A percentile compares a stretch with the other conserved stretches of the same genome.
These are phyloP conservation scores for Pistacia vera DNA, from an alignment of 345 rosid genomes.

Conservation along the genomic window DNA sequence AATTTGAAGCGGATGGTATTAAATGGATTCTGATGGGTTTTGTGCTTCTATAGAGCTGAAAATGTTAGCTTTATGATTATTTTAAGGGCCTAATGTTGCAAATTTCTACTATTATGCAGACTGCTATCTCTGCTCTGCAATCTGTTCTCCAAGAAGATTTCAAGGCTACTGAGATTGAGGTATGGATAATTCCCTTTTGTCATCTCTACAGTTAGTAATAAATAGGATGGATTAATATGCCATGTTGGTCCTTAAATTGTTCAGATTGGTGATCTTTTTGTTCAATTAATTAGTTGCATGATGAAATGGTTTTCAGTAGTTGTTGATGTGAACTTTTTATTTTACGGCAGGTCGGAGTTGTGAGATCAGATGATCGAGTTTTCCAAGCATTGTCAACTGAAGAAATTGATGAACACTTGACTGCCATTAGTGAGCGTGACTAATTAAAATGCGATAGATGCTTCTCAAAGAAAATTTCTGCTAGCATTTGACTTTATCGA, in stretches of 20 bases:
- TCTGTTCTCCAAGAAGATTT: slow-evolving; percentile 73
- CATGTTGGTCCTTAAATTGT: neutral
- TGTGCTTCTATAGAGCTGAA: neutral
- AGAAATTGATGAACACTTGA: slow-evolving; percentile 65
- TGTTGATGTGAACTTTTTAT: slow-evolving; percentile 10
- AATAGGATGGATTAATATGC: neutral
- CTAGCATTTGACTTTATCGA: slow-evolving; percentile 4
- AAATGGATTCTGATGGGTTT: neutral
- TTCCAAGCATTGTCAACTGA: slow-evolving; percentile 54
- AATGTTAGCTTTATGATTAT: neutral
- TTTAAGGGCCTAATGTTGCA: neutral
- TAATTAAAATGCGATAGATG: slow-evolving; percentile 18
- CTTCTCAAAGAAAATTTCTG: neutral
- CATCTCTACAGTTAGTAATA: neutral
- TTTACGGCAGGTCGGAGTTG: slow-evolving; percentile 62
- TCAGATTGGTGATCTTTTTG: neutral
- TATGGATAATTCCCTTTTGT: slow-evolving; percentile 14
- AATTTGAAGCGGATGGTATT: neutral
- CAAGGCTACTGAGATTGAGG: slow-evolving; percentile 77
- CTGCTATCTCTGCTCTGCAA: slow-evolving; percentile 67
- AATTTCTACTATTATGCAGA: slow-evolving; percentile 29
- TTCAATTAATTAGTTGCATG: neutral
- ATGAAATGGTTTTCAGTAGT: neutral
- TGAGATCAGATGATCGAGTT: slow-evolving; percentile 42
- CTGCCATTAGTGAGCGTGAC: slow-evolving; percentile 66